Evolutionary conservation across 371 early-diverging fungal species (phyloP).

Genomic region (Funneliformis caledonium): DNA sequence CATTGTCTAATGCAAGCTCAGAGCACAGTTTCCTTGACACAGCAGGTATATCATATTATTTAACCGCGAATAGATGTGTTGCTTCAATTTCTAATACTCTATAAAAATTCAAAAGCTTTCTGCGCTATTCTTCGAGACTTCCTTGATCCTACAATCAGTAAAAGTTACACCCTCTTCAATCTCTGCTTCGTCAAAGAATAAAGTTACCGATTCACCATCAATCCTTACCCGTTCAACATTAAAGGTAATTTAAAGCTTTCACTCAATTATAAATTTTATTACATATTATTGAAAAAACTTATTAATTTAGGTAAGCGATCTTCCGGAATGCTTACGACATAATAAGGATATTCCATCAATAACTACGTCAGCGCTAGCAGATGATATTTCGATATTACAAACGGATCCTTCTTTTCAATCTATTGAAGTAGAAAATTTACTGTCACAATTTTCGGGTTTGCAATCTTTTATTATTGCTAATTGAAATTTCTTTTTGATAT

Average conservation of each 20-base stretch:
- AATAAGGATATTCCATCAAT: conserved; percentile 2
- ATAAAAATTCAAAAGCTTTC: conserved; percentile 2
- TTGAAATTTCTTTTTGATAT: background rate
- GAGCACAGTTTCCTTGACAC: background rate
- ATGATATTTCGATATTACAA: conserved; percentile 21
- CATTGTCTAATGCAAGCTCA: conserved; percentile 18
- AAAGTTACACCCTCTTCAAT: conserved; percentile 36
- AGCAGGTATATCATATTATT: background rate
- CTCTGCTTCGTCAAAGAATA: conserved; percentile 29
- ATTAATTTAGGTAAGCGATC: background rate
- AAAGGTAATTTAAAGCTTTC: conserved; percentile 2
- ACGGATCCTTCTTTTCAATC: conserved; percentile 13
- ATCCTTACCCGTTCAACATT: background rate
- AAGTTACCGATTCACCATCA: background rate
- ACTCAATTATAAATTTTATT: background rate
- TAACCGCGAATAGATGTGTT: background rate
- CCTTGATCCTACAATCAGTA: conserved; percentile 32
- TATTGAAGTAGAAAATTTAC: background rate
- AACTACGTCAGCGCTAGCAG: conserved; percentile 1
- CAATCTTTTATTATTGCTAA: background rate
- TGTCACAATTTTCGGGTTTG: conserved; percentile 23
- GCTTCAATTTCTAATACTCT: background rate
- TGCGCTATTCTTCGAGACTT: conserved; percentile 38
- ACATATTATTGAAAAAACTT: background rate
- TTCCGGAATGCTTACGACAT: conserved; percentile 32